Evolutionary conservation across 1,139 yeast species (phyloP).

Genomic region (Arxiozyma heterogenica): DNA sequence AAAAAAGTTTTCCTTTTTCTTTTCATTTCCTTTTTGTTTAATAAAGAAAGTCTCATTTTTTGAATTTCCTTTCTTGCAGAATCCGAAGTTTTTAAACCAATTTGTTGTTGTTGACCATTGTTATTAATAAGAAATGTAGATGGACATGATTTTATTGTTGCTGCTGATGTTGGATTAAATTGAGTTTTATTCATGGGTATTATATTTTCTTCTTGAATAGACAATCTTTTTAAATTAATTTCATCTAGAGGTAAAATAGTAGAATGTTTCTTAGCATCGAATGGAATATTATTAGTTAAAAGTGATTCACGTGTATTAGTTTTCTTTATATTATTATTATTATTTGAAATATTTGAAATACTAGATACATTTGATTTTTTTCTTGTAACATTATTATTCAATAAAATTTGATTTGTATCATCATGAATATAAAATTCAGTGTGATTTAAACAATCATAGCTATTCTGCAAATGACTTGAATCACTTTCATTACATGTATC

Average conservation of each 20-base stretch:
- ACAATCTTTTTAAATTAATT: constrained; percentile 1
- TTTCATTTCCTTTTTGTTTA: constrained; percentile 29
- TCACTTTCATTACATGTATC: not conserved
- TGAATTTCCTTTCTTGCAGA: constrained; percentile 27
- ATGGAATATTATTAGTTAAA: constrained; percentile 19
- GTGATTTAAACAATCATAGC: constrained; percentile 13
- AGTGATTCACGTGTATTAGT: constrained; percentile 14
- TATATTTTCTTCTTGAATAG: not conserved
- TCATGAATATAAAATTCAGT: constrained; percentile 26
- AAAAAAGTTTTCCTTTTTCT: constrained; percentile 27
- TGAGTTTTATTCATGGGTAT: not conserved
- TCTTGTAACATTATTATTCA: constrained; percentile 19
- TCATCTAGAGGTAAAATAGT: constrained; percentile 25
- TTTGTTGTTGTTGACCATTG: not conserved
- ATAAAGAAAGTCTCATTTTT: constrained; percentile 25
- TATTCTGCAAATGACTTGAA: not conserved
- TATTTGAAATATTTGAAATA: not conserved
- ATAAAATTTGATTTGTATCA: constrained; percentile 7
- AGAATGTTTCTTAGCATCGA: constrained; percentile 27
- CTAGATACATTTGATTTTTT: constrained; percentile 6
- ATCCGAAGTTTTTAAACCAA: constrained; percentile 23
- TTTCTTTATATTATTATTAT: constrained; percentile 6
- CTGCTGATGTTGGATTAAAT: not conserved
- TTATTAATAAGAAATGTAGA: not conserved
- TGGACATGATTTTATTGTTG: not conserved